These are phyloP conservation scores for Suillus occidentalis DNA, from an alignment of 768 basidiomycete species.

Conservation along the genomic window DNA sequence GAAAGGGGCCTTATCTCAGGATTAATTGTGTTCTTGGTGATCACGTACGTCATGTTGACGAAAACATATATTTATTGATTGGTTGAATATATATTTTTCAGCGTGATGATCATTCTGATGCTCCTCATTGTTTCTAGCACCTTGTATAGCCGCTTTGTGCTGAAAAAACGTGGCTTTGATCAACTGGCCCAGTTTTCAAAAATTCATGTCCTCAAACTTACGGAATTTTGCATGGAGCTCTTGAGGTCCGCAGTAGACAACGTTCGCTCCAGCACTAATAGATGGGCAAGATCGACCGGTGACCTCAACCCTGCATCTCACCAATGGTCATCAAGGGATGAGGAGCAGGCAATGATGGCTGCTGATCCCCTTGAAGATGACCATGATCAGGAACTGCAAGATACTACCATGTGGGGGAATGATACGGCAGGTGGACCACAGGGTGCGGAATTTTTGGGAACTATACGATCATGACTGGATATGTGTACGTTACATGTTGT, in stretches of 20 bases:
- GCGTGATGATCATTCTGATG: slow-evolving; percentile 55
- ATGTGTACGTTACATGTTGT: slow-evolving; percentile 3
- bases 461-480: slow-evolving; percentile 2
- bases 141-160: slow-evolving; percentile 77
- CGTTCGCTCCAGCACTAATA: slow-evolving; percentile 14
- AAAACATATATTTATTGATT: not conserved
- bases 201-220: slow-evolving; percentile 23
- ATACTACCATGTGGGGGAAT: not conserved
- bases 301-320: slow-evolving; percentile 26
- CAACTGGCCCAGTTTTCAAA: slow-evolving; percentile 66
- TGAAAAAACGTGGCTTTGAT: slow-evolving; percentile 68
- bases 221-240: slow-evolving; percentile 22
- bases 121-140: slow-evolving; percentile 68
- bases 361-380: slow-evolving; percentile 27
- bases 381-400: slow-evolving; percentile 7
- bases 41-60: slow-evolving; percentile 49
- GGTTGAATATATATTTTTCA: slow-evolving; percentile 27
- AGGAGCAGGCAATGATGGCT: slow-evolving; percentile 26
- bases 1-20: slow-evolving; percentile 51
- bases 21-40: slow-evolving; percentile 54
- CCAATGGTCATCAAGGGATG: slow-evolving; percentile 34
- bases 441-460: not conserved
- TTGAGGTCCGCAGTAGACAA: slow-evolving; percentile 16
- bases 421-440: not conserved
- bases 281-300: slow-evolving; percentile 15